Evolutionary conservation across 176 grass and related monocot species (phyloP), one percentile per base, ranked within the genome.

Genomic region (Eleusine coracana): DNA sequence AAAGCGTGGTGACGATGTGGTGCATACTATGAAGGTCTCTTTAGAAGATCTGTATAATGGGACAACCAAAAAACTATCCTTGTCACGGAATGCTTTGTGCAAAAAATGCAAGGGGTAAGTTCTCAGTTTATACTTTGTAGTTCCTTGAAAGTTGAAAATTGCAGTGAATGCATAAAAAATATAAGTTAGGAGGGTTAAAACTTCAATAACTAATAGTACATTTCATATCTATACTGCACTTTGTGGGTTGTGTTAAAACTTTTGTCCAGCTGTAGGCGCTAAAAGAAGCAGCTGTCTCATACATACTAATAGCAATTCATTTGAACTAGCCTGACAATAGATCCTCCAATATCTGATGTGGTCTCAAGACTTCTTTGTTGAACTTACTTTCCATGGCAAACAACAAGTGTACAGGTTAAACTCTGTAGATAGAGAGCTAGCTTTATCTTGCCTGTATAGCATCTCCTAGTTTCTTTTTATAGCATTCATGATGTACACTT

Each of bases 41-140:
- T 78, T 98, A 82, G 96, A 98, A 84, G 96, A 98, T 48, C 46
- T 98, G 28, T 98, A 93, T 63, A 98, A 98, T 74, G 91, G 92
- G 7, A 78, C 96, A 85, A 84, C 82, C 63, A 98, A 93, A 71
- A 98, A 91, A 76, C 82, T 95, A 50, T 98, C 92, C 27, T 81
- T 98, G 16, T 98, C 91, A 67, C 86, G 85, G 65, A 95, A 93
- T 71, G 85, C 79, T 44, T 69, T 98, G 6, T 98, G 96, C 81
- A 74, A 71, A 40, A 98, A 95, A 68, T 98, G 96, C 80, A 95
- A 95, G 83, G 96, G 96, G 96, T 98, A 92, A 85, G 80, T 78
- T 46, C 44, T 78, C n/a, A 49, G 34, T 66, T 55, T 5, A 3
- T 70, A 50, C 51, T 50, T 78, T n/a, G 5, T 51, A 6, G 38